Evolutionary conservation across 805 yeast genomes (phyloP).

Genomic region (Suhomyces sp.): DNA sequence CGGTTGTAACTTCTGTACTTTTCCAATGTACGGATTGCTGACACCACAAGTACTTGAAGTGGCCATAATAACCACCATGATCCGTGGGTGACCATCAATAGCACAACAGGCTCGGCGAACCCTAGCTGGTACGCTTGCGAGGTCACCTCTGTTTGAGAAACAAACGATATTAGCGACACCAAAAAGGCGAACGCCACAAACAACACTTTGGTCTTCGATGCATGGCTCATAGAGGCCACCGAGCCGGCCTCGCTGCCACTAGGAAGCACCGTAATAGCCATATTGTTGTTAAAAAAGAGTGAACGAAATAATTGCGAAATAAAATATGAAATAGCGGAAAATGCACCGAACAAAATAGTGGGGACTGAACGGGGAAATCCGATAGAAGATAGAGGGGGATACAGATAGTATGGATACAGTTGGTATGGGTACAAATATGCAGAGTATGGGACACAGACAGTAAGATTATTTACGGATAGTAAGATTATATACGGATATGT

Average conservation of each 20-base stretch:
- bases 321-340: neutral
- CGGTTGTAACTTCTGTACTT: constrained; percentile 18
- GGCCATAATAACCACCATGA: constrained; percentile 78
- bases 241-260: constrained; percentile 17
- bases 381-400: neutral
- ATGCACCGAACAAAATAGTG: neutral
- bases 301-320: neutral
- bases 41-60: constrained; percentile 51
- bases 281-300: constrained; percentile 8
- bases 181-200: constrained; percentile 33
- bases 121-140: constrained; percentile 58
- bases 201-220: constrained; percentile 36
- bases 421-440: too few species aligned
- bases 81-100: constrained; percentile 70
- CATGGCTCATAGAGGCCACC: constrained; percentile 19
- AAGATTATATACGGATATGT: too few species aligned
- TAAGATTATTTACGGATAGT: too few species aligned
- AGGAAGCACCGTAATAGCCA: constrained; percentile 36
- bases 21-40: constrained; percentile 41
- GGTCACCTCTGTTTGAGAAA: constrained; percentile 77
- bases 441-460: too few species aligned
- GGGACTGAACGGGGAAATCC: neutral
- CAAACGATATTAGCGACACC: constrained; percentile 53
- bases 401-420: neutral
- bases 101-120: constrained; percentile 67